Evolutionary conservation across 164 flowering plant genomes (phyloP), one percentile per base, ranked within the genome.

Genomic region (Houttuynia cordata): DNA sequence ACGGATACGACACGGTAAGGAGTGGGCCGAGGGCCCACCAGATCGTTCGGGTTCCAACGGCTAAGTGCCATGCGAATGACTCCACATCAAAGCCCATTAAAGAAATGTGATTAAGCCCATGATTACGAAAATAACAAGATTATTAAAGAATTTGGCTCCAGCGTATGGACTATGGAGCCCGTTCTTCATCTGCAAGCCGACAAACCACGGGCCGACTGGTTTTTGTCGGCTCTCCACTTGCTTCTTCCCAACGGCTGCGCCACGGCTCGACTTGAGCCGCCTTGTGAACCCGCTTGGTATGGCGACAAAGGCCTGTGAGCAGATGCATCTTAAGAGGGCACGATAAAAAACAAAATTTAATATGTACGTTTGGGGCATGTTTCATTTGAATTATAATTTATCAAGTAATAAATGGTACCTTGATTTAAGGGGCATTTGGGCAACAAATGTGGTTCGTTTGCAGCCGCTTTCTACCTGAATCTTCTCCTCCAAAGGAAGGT

Each of bases 141-240:
- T 42, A 42, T 42, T 22, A 42, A 23, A 59, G n/a, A 39, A 70
- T 66, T 72, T 52, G 5, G 6, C 53, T 39, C 69, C 70, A 70
- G 70, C 80, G 82, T 30, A 30, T 30, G 6, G 37, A n/a, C n/a
- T 70, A 65, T 60, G 60, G 53, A 53, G 58, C 66, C 76, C 64
- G 68, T 53, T 71, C 67, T 65, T 62, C 64, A 60, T 68, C 23
- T 67, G 34, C 73, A 66, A 66, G 60, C 30, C 14, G 78, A 66
- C 78, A 74, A 42, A 73, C 42, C 39, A 30, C 21, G 24, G 72
- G 74, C 79, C 78, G 79, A 72, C 83, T 68, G 62, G 61, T 40
- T 51, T 73, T 39, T 63, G 81, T 75, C 74, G 7, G 17, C 68
- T 73, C 67, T 59, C 57, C 55, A 18, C 39, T 65, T 73, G 53